Evolutionary conservation across 495 filamentous ascomycete species (phyloP).

Genomic region (Jackrogersella multiformis): DNA sequence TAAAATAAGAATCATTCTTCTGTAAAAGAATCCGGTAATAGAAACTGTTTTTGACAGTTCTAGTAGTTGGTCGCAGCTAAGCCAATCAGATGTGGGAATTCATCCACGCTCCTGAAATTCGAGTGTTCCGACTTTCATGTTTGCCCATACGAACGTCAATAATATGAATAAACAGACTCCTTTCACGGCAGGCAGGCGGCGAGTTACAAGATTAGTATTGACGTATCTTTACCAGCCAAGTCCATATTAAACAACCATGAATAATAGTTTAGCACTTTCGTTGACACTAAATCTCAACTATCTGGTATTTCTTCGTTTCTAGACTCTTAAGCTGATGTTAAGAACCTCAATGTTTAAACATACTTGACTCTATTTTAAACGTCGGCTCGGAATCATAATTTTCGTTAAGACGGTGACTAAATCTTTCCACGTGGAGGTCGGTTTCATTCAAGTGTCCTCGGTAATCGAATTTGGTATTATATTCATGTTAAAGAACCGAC

Average conservation of each 20-base stretch:
- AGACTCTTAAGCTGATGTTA: not conserved
- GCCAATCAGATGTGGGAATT: slow-evolving; percentile 36
- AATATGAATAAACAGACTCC: slow-evolving; percentile 12
- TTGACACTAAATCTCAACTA: not conserved
- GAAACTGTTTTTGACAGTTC: slow-evolving; percentile 11
- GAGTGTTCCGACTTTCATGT: slow-evolving; percentile 9
- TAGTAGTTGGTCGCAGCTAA: slow-evolving; percentile 7
- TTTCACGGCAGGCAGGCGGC: slow-evolving; percentile 17
- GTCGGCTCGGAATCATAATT: slow-evolving; percentile 2
- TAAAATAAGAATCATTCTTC: slow-evolving; percentile 26
- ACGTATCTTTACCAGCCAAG: slow-evolving; percentile 4
- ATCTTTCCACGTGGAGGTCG: not conserved
- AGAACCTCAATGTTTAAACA: slow-evolving; percentile 5
- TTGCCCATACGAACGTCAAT: not conserved
- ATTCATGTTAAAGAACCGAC: slow-evolving; percentile 6
- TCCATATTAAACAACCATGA: slow-evolving; percentile 14
- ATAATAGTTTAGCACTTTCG: not conserved
- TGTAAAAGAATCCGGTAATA: slow-evolving; percentile 14
- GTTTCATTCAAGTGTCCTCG: slow-evolving; percentile 14
- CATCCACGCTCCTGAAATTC: slow-evolving; percentile 33
- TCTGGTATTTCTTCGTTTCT: not conserved
- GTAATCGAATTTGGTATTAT: slow-evolving; percentile 27
- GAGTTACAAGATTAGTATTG: slow-evolving; percentile 8
- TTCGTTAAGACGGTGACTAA: not conserved
- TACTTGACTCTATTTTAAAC: not conserved